These are phyloP conservation scores for Craterostigma plantagineum DNA, from an alignment of 257 asterid species.

Conservation along the genomic window DNA sequence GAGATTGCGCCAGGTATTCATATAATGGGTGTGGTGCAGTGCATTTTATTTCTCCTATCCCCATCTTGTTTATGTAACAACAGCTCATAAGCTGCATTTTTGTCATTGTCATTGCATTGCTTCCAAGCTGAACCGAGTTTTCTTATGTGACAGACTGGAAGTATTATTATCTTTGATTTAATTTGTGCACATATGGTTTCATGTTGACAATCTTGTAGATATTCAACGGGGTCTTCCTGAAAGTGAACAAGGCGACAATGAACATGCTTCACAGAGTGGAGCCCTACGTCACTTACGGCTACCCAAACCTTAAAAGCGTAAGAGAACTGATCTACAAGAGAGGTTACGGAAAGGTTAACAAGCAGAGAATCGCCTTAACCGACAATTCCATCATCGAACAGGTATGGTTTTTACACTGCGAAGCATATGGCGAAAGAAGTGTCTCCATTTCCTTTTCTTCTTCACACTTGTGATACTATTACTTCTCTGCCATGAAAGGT, in stretches of 20 bases:
- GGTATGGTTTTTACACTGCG: too few species aligned
- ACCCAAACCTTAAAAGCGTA: slow-evolving; percentile 59
- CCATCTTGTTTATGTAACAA: too few species aligned
- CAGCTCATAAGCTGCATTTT: too few species aligned
- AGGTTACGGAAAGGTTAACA: slow-evolving; percentile 58
- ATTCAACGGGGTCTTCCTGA: slow-evolving; percentile 56
- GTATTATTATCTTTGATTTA: too few species aligned
- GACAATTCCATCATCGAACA: slow-evolving; percentile 50
- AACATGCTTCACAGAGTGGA: slow-evolving; percentile 68
- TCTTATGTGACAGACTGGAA: too few species aligned
- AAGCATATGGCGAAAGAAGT: too few species aligned
- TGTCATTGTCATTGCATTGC: too few species aligned
- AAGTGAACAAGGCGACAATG: slow-evolving; percentile 59
- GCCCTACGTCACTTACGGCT: slow-evolving; percentile 63
- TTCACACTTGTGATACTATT: too few species aligned
- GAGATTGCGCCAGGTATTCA: slow-evolving; percentile 40
- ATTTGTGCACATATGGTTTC: too few species aligned
- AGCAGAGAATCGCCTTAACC: slow-evolving; percentile 54
- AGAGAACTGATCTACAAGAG: slow-evolving; percentile 55
- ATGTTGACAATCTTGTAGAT: slow-evolving; percentile 19
- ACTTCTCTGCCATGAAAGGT: slow-evolving; percentile 7
- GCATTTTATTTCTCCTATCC: too few species aligned
- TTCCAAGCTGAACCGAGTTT: too few species aligned
- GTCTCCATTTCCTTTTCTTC: neutral
- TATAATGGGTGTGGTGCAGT: neutral